Evolutionary conservation across 768 basidiomycete species (phyloP).

Genomic region (Flagelloscypha sp.): DNA sequence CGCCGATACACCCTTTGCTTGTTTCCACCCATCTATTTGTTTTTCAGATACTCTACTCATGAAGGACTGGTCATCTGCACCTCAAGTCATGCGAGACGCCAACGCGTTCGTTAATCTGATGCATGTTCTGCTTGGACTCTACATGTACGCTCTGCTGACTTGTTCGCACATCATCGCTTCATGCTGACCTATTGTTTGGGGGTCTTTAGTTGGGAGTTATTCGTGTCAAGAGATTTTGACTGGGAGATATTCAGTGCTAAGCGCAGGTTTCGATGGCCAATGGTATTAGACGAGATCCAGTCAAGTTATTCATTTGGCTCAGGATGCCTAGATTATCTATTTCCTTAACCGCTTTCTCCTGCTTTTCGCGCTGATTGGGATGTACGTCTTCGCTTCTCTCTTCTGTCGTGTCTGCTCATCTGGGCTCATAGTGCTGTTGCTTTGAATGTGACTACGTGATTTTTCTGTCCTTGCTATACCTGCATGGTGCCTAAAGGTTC

Average conservation of each 20-base stretch:
- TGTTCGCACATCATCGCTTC: slow-evolving; percentile 1
- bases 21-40: no score
- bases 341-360: slow-evolving; percentile 36
- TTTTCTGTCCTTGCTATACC: no score
- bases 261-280: slow-evolving; percentile 36
- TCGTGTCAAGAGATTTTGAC: slow-evolving; percentile 41
- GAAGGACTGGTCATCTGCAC: slow-evolving; percentile 47
- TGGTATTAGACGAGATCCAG: slow-evolving; percentile 20
- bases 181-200: slow-evolving; percentile 8
- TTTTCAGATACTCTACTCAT: no score
- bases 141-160: slow-evolving; percentile 29
- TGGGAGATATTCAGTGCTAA: slow-evolving; percentile 32
- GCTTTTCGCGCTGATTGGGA: slow-evolving; percentile 35
- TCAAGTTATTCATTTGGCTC: slow-evolving; percentile 1
- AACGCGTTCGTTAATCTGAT: slow-evolving; percentile 43
- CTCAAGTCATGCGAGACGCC: slow-evolving; percentile 38
- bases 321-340: slow-evolving; percentile 35
- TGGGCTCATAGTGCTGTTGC: no score
- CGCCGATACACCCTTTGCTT: no score
- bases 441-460: no score
- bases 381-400: slow-evolving; percentile 29
- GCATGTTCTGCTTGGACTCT: slow-evolving; percentile 51
- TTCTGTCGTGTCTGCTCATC: no score
- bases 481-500: no score
- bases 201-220: slow-evolving; percentile 64